These are phyloP conservation scores for Chaetoceros tenuissimus DNA, from an alignment of 108 stramenopile genomes.

Conservation along the genomic window DNA sequence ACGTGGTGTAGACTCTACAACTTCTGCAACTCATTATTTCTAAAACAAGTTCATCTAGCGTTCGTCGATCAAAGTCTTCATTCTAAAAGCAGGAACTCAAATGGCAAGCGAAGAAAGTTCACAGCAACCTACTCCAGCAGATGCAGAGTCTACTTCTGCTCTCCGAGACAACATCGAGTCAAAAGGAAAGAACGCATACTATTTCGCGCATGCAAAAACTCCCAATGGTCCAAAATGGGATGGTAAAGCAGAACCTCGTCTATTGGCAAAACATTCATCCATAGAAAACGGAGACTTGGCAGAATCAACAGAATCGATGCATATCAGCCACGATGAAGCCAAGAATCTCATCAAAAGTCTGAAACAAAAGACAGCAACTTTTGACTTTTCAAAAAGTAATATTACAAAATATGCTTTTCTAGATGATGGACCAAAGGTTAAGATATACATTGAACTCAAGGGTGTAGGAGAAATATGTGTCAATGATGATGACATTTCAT, in stretches of 20 bases:
- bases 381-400: conserved; percentile 59
- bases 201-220: conserved; percentile 72
- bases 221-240: conserved; percentile 67
- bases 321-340: not conserved
- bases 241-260: conserved; percentile 66
- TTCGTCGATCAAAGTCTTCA: no score
- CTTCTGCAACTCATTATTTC: no score
- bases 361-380: conserved; percentile 7
- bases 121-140: not conserved
- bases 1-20: no score
- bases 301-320: not conserved
- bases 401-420: conserved; percentile 79
- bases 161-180: conserved; percentile 61
- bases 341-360: not conserved
- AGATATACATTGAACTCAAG: conserved; percentile 60
- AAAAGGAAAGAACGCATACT: conserved; percentile 79
- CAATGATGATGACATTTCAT: conserved; percentile 31
- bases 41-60: no score
- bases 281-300: not conserved
- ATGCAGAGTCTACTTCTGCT: conserved; percentile 22
- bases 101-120: no score
- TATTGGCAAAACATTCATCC: conserved; percentile 24
- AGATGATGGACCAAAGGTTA: conserved; percentile 58
- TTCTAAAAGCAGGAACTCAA: no score
- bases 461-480: conserved; percentile 46